These are phyloP conservation scores for Cladophialophora bantiana DNA, from an alignment of 2,329 filamentous ascomycete genomes.

Conservation along the genomic window DNA sequence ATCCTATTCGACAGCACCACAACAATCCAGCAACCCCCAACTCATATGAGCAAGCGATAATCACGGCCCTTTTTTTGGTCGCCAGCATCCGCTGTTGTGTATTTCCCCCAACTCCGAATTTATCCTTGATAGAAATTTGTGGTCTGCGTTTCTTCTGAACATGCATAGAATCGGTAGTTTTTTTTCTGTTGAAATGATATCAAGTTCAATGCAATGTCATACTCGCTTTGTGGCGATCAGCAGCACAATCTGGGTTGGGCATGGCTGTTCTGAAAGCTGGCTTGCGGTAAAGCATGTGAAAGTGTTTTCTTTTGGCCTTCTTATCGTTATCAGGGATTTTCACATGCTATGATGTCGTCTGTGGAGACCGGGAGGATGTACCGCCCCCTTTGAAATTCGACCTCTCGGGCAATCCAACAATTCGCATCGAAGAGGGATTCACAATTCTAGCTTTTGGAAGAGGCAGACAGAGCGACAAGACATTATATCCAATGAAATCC, in stretches of 20 bases:
- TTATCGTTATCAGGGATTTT: constrained; percentile 9
- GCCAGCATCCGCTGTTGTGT: neutral
- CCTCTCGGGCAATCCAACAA: neutral
- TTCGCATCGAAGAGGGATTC: neutral
- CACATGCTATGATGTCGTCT: constrained; percentile 1
- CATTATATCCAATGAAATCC: too few species aligned
- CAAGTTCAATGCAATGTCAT: neutral
- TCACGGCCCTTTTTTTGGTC: neutral
- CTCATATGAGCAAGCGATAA: constrained; percentile 6
- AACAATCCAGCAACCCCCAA: constrained; percentile 2
- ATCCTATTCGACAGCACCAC: neutral
- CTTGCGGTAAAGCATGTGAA: neutral
- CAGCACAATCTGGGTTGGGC: neutral
- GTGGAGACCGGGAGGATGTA: neutral
- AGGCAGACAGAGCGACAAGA: too few species aligned
- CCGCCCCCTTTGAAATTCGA: neutral
- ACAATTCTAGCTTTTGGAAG: too few species aligned
- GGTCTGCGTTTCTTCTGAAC: neutral
- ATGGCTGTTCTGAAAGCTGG: neutral
- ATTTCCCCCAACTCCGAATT: neutral
- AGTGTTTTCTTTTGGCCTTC: neutral
- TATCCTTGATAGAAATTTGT: constrained; percentile 2
- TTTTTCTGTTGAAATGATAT: constrained; percentile 1
- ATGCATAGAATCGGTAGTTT: constrained; percentile 8
- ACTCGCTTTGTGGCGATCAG: neutral